These are phyloP conservation scores for Dothistroma pini DNA, from an alignment of 2,329 filamentous ascomycete species.

Conservation along the genomic window DNA sequence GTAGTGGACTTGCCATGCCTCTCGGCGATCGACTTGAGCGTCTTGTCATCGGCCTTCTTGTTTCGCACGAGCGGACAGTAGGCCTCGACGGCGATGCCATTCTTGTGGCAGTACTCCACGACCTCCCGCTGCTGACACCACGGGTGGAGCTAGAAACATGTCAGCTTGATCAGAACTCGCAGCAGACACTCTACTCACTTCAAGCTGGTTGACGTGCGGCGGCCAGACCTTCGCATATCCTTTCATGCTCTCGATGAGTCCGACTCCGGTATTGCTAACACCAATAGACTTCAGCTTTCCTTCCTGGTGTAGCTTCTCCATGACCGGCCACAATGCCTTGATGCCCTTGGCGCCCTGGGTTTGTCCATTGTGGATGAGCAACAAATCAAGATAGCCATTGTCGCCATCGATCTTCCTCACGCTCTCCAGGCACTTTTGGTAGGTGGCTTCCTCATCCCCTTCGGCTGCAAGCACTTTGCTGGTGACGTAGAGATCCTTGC, in stretches of 20 bases:
- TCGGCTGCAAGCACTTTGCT: conserved; percentile 62
- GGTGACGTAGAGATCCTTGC: conserved; percentile 63
- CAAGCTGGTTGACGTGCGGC: conserved; percentile 70
- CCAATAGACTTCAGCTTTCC: conserved; percentile 64
- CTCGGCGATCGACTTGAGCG: conserved; percentile 60
- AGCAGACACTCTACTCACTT: conserved; percentile 49
- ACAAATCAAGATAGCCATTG: conserved; percentile 65
- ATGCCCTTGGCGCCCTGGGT: conserved; percentile 50
- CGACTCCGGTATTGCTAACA: conserved; percentile 67
- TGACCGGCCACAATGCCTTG: conserved; percentile 61
- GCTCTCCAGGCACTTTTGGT: conserved; percentile 57
- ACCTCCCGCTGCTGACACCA: conserved; percentile 65
- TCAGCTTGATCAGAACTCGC: conserved; percentile 8
- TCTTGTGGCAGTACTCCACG: conserved; percentile 55
- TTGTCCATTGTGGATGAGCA: conserved; percentile 65
- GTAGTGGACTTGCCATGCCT: conserved; percentile 72
- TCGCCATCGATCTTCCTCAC: conserved; percentile 58
- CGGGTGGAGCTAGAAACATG: conserved; percentile 58
- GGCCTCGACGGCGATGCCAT: conserved; percentile 59
- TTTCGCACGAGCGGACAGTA: conserved; percentile 68
- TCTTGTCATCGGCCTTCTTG: conserved; percentile 65
- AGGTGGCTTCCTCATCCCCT: conserved; percentile 55
- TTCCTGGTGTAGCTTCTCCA: conserved; percentile 59
- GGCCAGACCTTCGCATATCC: conserved; percentile 63
- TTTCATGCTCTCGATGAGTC: conserved; percentile 66